Base-by-base conservation (phyloP, 129 eudicot genomes). In the Artemisia annua region DNA sequence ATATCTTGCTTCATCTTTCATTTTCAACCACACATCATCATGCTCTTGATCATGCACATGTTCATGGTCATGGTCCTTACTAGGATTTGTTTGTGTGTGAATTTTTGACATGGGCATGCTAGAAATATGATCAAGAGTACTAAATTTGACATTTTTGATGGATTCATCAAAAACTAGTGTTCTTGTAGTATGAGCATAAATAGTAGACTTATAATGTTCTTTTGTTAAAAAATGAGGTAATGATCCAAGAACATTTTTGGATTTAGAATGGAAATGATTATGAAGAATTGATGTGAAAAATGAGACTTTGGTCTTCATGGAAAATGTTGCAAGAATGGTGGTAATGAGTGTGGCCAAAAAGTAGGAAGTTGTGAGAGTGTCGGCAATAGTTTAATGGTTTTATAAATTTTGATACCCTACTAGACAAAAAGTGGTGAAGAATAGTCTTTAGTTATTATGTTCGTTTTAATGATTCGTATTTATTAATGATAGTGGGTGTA, bases 1-100 rank as follows among this genome's bases (percentile, higher is more conserved):
- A 0, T 67, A 70, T 72, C 81, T 75, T 43, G 98, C 98, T 79
- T 87, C 98, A 32, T 82, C 82, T 74, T 69, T 85, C 88, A 93
- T 87, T 50, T 12, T 78, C 73, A 71, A 51, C 98, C 98, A 93
- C 53, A 93, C 7, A 79, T 85, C 87, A 52, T 76, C 83, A 16
- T 73, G 67, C 15, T 59, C 65, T 9, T 64, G 75, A 15, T 76
- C 68, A 62, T 22, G 55, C 17, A 3, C 48, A 13, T 3, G 11
- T 35, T 16, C 55, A 26, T 61, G 65, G 24, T 39, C 46, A 39
- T 39, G 11, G 7, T 7, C 46, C 10, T 30, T 49, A n/a, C n/a
- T n/a, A 11, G 43, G 7, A 20, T 18, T 32, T 63, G 71, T 54
- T 44, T 48, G 15, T 43, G 58, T 51, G 75, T 91, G 87, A n/a